Conservation (phyloP, 768 basidiomycete genomes). For the Boletus coccyginus region DNA sequence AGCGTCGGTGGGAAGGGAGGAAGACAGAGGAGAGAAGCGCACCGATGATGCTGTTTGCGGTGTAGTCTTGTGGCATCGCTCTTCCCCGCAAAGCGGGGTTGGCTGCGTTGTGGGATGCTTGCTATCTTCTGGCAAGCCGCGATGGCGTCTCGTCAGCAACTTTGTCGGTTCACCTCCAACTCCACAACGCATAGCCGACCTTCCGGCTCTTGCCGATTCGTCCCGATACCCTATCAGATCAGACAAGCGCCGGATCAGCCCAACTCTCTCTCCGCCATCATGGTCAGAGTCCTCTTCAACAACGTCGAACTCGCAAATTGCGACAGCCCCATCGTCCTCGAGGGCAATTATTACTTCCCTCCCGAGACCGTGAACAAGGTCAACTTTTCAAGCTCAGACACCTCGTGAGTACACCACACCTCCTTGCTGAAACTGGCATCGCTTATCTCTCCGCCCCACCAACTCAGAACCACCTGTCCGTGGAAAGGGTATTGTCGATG, state of each 20-base stretch:
- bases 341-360: constrained; percentile 76
- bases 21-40: constrained; percentile 21
- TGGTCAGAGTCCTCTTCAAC: constrained; percentile 52
- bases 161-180: too few relatives aligned
- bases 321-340: constrained; percentile 52
- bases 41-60: constrained; percentile 83
- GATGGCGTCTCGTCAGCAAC: background rate
- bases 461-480: too few relatives aligned
- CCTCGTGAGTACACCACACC: constrained; percentile 43
- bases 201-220: constrained; percentile 20
- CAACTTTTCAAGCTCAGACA: constrained; percentile 49
- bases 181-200: constrained; percentile 1
- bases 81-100: constrained; percentile 58
- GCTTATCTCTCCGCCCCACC: too few relatives aligned
- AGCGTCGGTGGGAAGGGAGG: background rate
- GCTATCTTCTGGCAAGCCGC: background rate
- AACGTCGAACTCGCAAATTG: constrained; percentile 57
- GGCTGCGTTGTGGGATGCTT: constrained; percentile 5
- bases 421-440: background rate
- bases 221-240: constrained; percentile 3
- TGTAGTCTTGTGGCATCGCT: constrained; percentile 70
- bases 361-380: constrained; percentile 47
- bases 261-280: background rate
- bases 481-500: too few relatives aligned
- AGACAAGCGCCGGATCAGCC: background rate